Percentiles rank a stretch among this genome's conserved stretches.
Evolutionary conservation across 2,329 filamentous ascomycete genomes (phyloP).

Genomic region (Cladophialophora carrionii): DNA sequence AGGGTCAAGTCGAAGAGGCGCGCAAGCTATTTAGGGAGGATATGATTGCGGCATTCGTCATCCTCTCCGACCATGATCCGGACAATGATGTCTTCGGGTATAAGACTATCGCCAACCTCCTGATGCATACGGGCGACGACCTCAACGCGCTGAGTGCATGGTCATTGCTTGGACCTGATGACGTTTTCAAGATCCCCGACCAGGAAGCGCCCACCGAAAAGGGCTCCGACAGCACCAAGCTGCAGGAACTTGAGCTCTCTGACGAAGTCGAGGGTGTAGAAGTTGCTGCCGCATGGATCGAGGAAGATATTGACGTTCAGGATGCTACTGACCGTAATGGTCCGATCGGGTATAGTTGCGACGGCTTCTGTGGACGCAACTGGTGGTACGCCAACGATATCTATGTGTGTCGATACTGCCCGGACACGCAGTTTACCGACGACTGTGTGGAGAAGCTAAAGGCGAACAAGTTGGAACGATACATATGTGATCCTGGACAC

Average conservation of each 20-base stretch:
- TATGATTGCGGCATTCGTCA: neutral
- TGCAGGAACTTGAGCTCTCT: neutral
- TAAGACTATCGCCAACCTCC: slow-evolving; percentile 34
- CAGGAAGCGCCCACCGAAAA: neutral
- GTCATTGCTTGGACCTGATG: slow-evolving; percentile 38
- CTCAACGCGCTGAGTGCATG: slow-evolving; percentile 40
- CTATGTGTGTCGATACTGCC: slow-evolving; percentile 41
- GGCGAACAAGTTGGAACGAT: neutral
- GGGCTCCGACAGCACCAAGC: neutral
- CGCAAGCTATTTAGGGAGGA: neutral
- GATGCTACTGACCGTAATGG: neutral
- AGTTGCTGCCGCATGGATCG: neutral
- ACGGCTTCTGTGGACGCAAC: slow-evolving; percentile 24
- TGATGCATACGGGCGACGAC: slow-evolving; percentile 39
- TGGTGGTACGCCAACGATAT: slow-evolving; percentile 39
- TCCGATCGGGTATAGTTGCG: slow-evolving; percentile 18
- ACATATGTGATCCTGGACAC: neutral
- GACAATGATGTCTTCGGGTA: slow-evolving; percentile 41
- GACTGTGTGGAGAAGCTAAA: neutral
- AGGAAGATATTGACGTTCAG: neutral
- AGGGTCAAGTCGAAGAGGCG: neutral
- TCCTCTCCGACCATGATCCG: slow-evolving; percentile 30
- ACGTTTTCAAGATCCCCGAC: slow-evolving; percentile 15
- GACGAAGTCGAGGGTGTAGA: neutral
- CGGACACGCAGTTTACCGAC: slow-evolving; percentile 37